Conservation (phyloP, 371 early-diverging fungal genomes). For the Mucor racemosus region DNA sequence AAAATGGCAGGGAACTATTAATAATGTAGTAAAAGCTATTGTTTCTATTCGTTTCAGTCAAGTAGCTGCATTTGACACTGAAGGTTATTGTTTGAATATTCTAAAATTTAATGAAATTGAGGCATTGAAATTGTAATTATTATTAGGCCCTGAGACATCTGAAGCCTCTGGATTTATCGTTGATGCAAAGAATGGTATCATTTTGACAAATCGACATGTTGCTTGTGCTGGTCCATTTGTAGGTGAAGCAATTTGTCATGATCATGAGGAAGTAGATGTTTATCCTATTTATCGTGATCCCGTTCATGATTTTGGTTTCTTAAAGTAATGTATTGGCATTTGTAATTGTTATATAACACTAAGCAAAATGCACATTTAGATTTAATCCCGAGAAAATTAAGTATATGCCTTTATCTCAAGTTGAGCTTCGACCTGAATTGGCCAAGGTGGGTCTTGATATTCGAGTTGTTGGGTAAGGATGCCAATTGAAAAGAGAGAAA, state of each 20-base stretch:
- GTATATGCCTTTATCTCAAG: slow-evolving; percentile 82
- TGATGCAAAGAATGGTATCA: slow-evolving; percentile 84
- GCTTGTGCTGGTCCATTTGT: slow-evolving; percentile 91
- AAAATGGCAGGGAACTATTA: slow-evolving; percentile 71
- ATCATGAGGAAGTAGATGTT: slow-evolving; percentile 92
- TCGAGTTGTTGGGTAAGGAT: slow-evolving; percentile 80
- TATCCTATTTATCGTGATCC: slow-evolving; percentile 87
- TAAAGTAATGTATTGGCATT: slow-evolving; percentile 40
- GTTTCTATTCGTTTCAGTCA: slow-evolving; percentile 79
- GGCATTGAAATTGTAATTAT: background rate
- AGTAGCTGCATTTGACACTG: slow-evolving; percentile 81
- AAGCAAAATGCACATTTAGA: slow-evolving; percentile 21
- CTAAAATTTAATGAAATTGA: no score
- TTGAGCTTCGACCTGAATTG: slow-evolving; percentile 78
- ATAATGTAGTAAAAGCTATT: slow-evolving; percentile 74
- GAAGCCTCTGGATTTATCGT: slow-evolving; percentile 95
- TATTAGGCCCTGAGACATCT: slow-evolving; percentile 49
- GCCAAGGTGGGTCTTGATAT: slow-evolving; percentile 93
- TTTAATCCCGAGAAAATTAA: slow-evolving; percentile 77
- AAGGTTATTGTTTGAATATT: slow-evolving; percentile 45
- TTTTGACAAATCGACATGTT: slow-evolving; percentile 93
- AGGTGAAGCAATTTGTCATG: slow-evolving; percentile 85
- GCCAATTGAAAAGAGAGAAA: background rate
- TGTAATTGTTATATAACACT: background rate
- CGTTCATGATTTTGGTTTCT: slow-evolving; percentile 73